Evolutionary conservation across 1,284 basidiomycete genomes (phyloP).

Genomic region (Puccinia hordei): DNA sequence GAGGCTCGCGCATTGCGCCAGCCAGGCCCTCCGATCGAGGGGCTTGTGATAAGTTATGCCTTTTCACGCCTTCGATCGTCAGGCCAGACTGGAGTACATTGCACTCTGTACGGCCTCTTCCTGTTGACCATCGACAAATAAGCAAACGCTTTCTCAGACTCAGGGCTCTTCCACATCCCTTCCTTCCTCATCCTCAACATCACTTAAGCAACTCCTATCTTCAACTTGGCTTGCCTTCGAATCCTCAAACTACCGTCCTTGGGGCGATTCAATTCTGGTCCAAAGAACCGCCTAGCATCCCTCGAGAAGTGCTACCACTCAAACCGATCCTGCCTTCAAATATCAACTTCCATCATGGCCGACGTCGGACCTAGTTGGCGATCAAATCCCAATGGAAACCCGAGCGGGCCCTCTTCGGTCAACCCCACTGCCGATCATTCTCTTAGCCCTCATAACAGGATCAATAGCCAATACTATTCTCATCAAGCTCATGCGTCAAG

Average conservation of each 20-base stretch:
- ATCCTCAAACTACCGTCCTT: slow-evolving; percentile 13
- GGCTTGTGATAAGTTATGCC: no score
- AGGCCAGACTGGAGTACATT: no score
- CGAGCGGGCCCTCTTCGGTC: background rate
- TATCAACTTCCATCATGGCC: slow-evolving; percentile 2
- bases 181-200: background rate
- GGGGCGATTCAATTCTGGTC: background rate
- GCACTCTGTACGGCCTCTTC: background rate
- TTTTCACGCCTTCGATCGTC: background rate
- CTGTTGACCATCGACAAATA: background rate
- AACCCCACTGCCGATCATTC: background rate
- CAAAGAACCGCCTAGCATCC: background rate
- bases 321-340: background rate
- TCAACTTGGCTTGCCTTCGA: slow-evolving; percentile 24
- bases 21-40: no score
- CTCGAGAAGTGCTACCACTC: background rate
- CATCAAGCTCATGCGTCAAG: background rate
- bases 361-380: background rate
- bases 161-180: background rate
- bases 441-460: background rate
- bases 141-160: background rate
- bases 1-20: no score
- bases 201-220: background rate
- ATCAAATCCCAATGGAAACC: background rate
- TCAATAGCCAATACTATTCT: background rate